Conservation (phyloP, 805 yeast species). For the Lipomyces mesembrius region DNA sequence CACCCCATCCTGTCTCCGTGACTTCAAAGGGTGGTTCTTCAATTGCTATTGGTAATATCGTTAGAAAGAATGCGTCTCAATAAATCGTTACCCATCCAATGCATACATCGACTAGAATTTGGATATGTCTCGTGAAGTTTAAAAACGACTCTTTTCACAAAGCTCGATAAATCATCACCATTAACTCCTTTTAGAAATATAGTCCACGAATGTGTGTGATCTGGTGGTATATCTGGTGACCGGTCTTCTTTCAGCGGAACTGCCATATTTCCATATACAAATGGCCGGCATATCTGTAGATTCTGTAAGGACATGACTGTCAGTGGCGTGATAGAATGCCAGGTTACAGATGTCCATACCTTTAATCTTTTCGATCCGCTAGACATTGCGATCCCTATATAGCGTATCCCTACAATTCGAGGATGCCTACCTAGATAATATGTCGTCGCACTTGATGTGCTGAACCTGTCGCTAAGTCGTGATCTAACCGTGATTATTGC, state of each 20-base stretch:
- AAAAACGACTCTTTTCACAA: constrained; percentile 88
- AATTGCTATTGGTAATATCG: constrained; percentile 49
- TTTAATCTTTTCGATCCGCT: constrained; percentile 43
- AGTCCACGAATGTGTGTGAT: constrained; percentile 96
- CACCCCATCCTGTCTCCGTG: constrained; percentile 99
- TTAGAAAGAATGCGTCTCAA: neutral
- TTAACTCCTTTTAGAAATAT: constrained; percentile 83
- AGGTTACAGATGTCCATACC: constrained; percentile 14
- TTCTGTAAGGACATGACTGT: constrained; percentile 20
- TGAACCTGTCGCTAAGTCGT: too few relatives aligned
- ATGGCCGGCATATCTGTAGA: constrained; percentile 65
- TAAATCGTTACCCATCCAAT: neutral
- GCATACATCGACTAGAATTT: constrained; percentile 67
- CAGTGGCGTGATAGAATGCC: neutral
- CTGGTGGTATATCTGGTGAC: constrained; percentile 70
- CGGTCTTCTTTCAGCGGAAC: constrained; percentile 61
- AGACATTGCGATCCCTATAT: constrained; percentile 2
- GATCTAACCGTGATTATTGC: too few relatives aligned
- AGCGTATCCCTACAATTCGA: neutral
- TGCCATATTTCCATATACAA: constrained; percentile 81
- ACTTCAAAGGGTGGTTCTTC: constrained; percentile 93
- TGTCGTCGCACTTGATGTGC: neutral
- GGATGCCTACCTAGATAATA: neutral
- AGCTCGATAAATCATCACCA: constrained; percentile 77
- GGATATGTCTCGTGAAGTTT: constrained; percentile 94